phyloP scores from a whole-genome alignment of 2,329 filamentous ascomycete species.

The Raffaelea albimanens region DNA sequence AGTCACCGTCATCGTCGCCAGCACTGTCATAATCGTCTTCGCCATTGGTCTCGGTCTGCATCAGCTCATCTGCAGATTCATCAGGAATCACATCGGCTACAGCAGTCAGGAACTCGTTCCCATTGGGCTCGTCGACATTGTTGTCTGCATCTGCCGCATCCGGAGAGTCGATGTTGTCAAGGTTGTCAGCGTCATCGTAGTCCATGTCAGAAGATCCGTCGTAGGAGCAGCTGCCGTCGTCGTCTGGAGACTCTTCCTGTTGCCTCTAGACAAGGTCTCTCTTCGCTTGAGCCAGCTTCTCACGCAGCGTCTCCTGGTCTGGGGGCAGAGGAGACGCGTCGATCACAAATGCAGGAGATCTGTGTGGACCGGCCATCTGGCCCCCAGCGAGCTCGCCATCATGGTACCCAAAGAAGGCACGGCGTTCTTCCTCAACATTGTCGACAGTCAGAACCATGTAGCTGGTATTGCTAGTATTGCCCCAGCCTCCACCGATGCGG shows the following conservation, averaged over 20 bases:
- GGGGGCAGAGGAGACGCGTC: neutral
- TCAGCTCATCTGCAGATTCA: neutral
- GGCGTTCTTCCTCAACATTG: constrained; percentile 6
- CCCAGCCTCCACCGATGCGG: constrained; percentile 13
- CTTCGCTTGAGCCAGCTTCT: too few species aligned
- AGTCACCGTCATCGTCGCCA: neutral
- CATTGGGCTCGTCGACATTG: too few species aligned
- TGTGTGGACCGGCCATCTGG: neutral
- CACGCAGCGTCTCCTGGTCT: too few species aligned
- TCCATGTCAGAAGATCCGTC: too few species aligned
- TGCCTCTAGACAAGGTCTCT: too few species aligned
- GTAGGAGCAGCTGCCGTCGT: too few species aligned
- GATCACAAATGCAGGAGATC: constrained; percentile 6
- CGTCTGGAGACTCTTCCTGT: too few species aligned
- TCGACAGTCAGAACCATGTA: constrained; percentile 14
- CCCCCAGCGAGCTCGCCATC: constrained; percentile 10
- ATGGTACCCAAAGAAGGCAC: constrained; percentile 15
- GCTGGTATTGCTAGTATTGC: constrained; percentile 11
- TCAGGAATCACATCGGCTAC: neutral
- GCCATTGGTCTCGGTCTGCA: neutral
- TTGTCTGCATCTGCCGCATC: too few species aligned
- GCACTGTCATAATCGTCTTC: neutral
- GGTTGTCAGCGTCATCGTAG: too few species aligned
- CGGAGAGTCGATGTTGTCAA: neutral
- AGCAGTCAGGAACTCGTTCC: too few species aligned